Base-by-base conservation (phyloP, 2,329 filamentous ascomycete genomes). In the Lasiodiplodia gonubiensis region DNA sequence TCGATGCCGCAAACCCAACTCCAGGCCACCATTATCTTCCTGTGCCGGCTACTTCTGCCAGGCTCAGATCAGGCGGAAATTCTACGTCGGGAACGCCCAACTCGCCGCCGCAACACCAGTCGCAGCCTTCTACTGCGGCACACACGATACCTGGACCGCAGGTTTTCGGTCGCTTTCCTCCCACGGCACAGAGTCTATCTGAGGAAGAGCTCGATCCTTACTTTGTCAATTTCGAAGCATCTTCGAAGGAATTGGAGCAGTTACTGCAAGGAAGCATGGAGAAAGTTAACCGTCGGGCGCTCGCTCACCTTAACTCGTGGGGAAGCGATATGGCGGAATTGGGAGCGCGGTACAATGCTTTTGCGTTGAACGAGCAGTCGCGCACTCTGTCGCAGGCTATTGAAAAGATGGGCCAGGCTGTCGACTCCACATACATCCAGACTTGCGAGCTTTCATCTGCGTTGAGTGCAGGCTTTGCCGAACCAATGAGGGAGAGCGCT, bases 401-500 rank as follows among this genome's bases (percentile, higher is more conserved):
- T 71, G 95, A 99, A 79, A 90, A 94, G 70, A 88, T 97, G 54
- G 95, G 95, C 0, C 95, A 99, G 80, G 95, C 95, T 2, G 93
- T 94, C 10, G 95, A 99, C 77, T 92, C 92, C 11, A 97, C 95
- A 0, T 99, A 98, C 77, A 94, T 99, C 71, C 93, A 92, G 11
- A 98, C 94, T 0, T 92, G 97, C 74, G 95, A 99, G 76, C 83
- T 99, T 3, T 94, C 94, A 0, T 89, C 89, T 2, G 91, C 91
- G 0, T 82, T 99, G n/a, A 94, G 94, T 23, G 94, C 94, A 39
- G 95, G 89, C 71, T 99, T 99, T 76, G 93, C 96, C 0, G 96
- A 99, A 76, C 95, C 95, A 0, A 97, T 99, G 93, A 88, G 96
- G 66, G 95, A 99, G 80, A 97, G 93, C 74, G 94, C 95, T 14